phyloP scores from a whole-genome alignment of 495 filamentous ascomycete genomes.

The Trichoderma erinaceum region DNA sequence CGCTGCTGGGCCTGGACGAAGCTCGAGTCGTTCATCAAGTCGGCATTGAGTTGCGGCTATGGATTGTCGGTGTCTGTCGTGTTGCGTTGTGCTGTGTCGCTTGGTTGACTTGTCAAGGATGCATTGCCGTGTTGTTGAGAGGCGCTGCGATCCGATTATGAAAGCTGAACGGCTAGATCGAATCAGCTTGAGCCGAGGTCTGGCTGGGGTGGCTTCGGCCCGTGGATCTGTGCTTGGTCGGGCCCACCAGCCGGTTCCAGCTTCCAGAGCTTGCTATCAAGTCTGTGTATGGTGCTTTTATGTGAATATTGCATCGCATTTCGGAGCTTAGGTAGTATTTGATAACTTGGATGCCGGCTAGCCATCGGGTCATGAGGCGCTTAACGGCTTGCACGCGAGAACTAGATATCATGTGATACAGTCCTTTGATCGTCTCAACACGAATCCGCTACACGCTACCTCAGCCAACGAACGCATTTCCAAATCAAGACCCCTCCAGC shows the following conservation, averaged over 20 bases:
- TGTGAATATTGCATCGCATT: no score
- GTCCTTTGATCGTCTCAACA: not conserved
- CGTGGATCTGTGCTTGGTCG: not conserved
- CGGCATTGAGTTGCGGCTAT: slow-evolving; percentile 12
- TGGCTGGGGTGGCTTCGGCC: slow-evolving; percentile 8
- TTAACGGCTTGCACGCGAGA: no score
- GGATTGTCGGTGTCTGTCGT: not conserved
- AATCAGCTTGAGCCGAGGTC: not conserved
- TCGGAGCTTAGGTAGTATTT: no score
- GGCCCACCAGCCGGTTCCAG: slow-evolving; percentile 1
- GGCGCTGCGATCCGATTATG: slow-evolving; percentile 3
- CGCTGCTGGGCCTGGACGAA: slow-evolving; percentile 84
- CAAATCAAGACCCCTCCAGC: not conserved
- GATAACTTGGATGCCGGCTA: no score
- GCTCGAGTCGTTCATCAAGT: slow-evolving; percentile 64
- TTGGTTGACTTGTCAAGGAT: not conserved
- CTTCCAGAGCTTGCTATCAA: not conserved
- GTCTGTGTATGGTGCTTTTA: no score
- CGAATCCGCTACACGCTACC: not conserved
- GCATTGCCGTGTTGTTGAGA: not conserved
- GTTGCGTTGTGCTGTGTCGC: no score
- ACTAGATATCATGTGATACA: not conserved
- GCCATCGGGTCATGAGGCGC: no score
- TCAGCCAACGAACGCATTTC: not conserved
- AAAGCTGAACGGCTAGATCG: not conserved